These are phyloP conservation scores for Microsporum canis DNA, from an alignment of 2,329 filamentous ascomycete genomes.

Conservation along the genomic window DNA sequence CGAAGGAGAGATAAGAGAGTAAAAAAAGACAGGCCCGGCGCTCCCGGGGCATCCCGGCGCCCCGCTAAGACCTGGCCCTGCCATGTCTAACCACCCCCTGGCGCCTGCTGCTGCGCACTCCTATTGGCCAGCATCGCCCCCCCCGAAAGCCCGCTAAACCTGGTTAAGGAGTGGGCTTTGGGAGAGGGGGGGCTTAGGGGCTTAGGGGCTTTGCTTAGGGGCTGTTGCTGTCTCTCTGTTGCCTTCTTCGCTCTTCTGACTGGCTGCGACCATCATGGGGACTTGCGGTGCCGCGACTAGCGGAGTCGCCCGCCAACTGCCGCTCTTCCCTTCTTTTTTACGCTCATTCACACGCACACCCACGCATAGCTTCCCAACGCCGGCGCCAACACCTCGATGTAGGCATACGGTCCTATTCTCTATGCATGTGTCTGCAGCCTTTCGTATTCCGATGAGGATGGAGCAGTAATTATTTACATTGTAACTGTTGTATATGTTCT, in stretches of 20 bases:
- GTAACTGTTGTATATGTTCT: too few species aligned
- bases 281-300: neutral
- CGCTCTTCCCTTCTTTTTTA: neutral
- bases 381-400: too few species aligned
- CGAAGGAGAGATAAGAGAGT: too few species aligned
- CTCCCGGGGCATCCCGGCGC: neutral
- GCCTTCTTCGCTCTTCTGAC: neutral
- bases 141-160: neutral
- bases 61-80: neutral
- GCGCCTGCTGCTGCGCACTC: neutral
- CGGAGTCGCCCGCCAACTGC: constrained; percentile 1
- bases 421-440: too few species aligned
- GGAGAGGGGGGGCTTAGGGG: too few species aligned
- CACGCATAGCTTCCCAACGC: too few species aligned
- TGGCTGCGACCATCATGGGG: neutral
- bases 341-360: too few species aligned
- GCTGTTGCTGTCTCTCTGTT: neutral
- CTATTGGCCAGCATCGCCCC: neutral
- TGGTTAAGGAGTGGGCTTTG: too few species aligned
- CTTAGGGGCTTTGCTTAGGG: neutral
- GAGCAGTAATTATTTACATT: neutral
- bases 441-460: neutral
- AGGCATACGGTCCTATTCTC: too few species aligned
- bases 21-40: neutral
- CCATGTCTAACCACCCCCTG: neutral